Evolutionary conservation across 1,139 yeast species (phyloP).

Genomic region (Citeromyces hawaiiensis): DNA sequence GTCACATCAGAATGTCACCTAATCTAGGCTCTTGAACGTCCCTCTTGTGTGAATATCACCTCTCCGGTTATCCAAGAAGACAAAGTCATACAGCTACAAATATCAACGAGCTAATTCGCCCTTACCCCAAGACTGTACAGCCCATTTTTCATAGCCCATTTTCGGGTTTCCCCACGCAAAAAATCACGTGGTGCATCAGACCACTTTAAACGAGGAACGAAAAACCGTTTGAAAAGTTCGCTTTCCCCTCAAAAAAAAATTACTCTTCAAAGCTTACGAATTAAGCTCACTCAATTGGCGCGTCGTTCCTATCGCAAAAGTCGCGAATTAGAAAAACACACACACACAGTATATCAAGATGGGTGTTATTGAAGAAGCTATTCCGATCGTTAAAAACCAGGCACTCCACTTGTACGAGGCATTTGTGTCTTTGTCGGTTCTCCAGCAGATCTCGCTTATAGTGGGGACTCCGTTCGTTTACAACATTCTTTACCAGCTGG

Average conservation of each 20-base stretch:
- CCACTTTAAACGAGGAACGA: not conserved
- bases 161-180: not conserved
- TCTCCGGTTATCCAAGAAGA: too few species aligned
- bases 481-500: slow-evolving; percentile 57
- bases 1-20: too few species aligned
- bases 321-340: not conserved
- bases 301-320: not conserved
- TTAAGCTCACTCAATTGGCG: not conserved
- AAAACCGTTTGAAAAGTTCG: not conserved
- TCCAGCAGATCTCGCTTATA: slow-evolving; percentile 24
- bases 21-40: too few species aligned
- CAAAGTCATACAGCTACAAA: too few species aligned
- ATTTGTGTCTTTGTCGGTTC: not conserved
- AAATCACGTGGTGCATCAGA: not conserved
- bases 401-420: not conserved
- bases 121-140: too few species aligned
- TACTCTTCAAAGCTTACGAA: not conserved
- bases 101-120: too few species aligned
- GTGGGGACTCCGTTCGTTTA: slow-evolving; percentile 36
- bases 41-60: too few species aligned
- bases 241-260: too few species aligned
- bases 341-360: not conserved
- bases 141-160: too few species aligned
- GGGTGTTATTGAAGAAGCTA: not conserved
- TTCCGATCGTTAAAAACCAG: not conserved